Base-by-base conservation (phyloP, 768 basidiomycete genomes). In the Heimioporus sp. region DNA sequence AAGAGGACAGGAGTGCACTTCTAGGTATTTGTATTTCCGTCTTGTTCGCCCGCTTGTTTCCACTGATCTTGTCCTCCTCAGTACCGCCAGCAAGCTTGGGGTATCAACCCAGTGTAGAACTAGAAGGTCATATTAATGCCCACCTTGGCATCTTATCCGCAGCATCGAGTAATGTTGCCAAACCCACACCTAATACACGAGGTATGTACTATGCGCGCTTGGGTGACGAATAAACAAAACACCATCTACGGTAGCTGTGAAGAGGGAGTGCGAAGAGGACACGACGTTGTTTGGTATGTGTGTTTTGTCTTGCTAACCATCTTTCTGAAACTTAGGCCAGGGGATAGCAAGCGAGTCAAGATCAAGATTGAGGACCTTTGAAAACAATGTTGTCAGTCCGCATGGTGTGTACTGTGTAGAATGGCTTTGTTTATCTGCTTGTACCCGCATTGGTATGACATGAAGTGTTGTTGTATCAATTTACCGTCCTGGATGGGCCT, bases 201-300 rank as follows among this genome's bases (percentile, higher is more conserved):
- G 16, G 60, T 47, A 19, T 2, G 24, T 28, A 6, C 24, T 28
- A 4, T 6, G 24, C 24, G 6, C 24, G 24, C 24, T 1, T 6
- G 24, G 24, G 24, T 7, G 24, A 28, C 24, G 24, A 3, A 7
- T 28, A 4, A 4, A 19, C 8, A 10, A 12, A 38, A 13, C 34
- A 0, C 31, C 12, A 16, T 32, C 34, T 5, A 21, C 4, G 39
- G 19, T 16, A 2, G 10, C 31, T 12, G 41, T 59, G 2, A 60
- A 65, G 32, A 53, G 57, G 17, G 63, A 56, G 36, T 43, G 43
- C 0, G 60, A 59, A 20, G 63, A 59, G 2, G 60, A 48, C 15
- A 21, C 13, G 20, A 8, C 35, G 4, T 39, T 36, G 37, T 28
- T 36, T n/a, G 43, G 57, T 62, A 49, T 7, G 54, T 51, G 10